phyloP scores from a whole-genome alignment of 1,139 yeast species.

The Protomyces arabidopsidicola region DNA sequence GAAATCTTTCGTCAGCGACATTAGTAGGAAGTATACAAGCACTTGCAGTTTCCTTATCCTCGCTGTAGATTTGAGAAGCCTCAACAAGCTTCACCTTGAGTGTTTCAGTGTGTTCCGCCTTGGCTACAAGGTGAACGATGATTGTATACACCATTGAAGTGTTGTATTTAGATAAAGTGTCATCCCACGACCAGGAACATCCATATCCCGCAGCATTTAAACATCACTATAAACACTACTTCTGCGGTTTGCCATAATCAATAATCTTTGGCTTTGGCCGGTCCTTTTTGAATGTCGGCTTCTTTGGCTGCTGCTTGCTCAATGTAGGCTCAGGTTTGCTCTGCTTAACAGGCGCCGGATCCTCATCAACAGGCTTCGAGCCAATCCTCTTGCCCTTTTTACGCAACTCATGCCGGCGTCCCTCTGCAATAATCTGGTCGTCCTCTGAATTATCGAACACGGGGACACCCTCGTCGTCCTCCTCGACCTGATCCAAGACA shows the following conservation, averaged over 20 bases:
- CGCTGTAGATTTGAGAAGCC: conserved; percentile 14
- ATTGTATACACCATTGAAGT: conserved; percentile 23
- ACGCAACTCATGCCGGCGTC: conserved; percentile 45
- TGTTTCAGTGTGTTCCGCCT: conserved; percentile 9
- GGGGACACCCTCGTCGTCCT: conserved; percentile 48
- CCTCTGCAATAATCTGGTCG: conserved; percentile 63
- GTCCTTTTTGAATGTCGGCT: conserved; percentile 16
- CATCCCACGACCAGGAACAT: too few relatives aligned
- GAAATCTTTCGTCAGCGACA: not conserved
- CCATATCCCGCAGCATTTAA: too few relatives aligned
- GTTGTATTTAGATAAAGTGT: not conserved
- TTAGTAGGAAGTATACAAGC: not conserved
- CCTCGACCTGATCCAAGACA: conserved; percentile 72
- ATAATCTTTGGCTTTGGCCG: conserved; percentile 15
- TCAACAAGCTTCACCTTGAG: conserved; percentile 18
- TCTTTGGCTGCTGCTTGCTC: not conserved
- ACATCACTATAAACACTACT: not conserved
- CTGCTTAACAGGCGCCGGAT: not conserved
- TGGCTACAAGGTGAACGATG: conserved; percentile 23
- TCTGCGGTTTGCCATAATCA: conserved; percentile 21
- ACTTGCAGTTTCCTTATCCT: conserved; percentile 14
- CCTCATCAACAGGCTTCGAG: conserved; percentile 6
- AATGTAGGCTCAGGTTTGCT: not conserved
- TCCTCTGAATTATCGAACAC: conserved; percentile 78
- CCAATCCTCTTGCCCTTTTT: conserved; percentile 23